A percentile compares a stretch with the other conserved stretches of the same genome.
These are phyloP conservation scores for Solanum tacnaense DNA, from an alignment of 257 asterid genomes.

Conservation along the genomic window DNA sequence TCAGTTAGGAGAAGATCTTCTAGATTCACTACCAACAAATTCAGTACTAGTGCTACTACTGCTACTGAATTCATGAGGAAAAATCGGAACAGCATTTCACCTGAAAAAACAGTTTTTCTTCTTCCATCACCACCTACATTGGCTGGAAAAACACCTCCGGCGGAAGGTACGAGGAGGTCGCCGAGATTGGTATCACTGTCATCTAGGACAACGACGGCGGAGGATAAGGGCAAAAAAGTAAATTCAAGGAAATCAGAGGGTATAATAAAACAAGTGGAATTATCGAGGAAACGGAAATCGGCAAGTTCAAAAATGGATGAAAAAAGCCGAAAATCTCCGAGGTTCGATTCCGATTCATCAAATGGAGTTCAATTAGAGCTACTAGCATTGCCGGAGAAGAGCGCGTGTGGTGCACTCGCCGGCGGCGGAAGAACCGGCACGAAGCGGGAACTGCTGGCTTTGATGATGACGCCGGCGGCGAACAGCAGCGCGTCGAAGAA, in stretches of 20 bases:
- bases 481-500: not conserved
- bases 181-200: not conserved
- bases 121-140: slow-evolving; percentile 3
- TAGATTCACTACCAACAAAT: slow-evolving; percentile 22
- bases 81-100: not conserved
- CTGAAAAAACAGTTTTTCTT: not conserved
- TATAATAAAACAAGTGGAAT: not conserved
- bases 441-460: not conserved
- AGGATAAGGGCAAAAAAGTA: not conserved
- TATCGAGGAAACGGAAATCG: not conserved
- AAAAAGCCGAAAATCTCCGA: slow-evolving; percentile 4
- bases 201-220: not conserved
- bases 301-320: not conserved
- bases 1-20: slow-evolving; percentile 25
- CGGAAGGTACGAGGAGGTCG: not conserved
- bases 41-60: slow-evolving; percentile 1
- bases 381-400: slow-evolving; percentile 11
- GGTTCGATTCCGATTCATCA: not conserved
- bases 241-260: not conserved
- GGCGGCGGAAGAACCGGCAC: not conserved
- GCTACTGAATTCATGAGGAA: not conserved
- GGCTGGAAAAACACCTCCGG: not conserved
- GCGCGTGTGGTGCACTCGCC: not conserved
- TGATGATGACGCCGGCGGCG: not conserved
- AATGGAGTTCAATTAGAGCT: slow-evolving; percentile 1